These are phyloP conservation scores for Emiliania huxleyi DNA, from an alignment of 78 protist species.

Conservation along the genomic window DNA sequence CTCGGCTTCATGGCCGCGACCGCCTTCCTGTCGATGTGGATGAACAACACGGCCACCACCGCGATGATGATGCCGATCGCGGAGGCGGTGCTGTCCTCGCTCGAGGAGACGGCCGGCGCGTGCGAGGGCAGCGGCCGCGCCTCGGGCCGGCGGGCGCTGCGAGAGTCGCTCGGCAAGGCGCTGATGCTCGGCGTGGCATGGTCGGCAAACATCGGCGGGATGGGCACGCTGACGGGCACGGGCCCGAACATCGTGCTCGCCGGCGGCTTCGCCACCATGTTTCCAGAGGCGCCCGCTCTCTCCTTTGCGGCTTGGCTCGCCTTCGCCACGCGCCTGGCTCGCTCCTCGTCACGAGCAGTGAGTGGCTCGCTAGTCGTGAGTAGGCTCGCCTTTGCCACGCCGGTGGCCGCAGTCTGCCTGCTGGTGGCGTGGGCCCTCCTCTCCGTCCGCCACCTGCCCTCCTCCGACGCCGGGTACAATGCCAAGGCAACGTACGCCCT, in stretches of 20 bases:
- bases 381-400: background rate
- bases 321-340: background rate
- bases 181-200: slow-evolving; percentile 34
- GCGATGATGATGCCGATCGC: slow-evolving; percentile 34
- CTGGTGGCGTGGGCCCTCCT: background rate
- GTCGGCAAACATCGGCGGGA: slow-evolving; percentile 47
- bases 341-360: no score
- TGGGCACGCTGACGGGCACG: slow-evolving; percentile 55
- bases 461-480: background rate
- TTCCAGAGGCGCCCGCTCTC: background rate
- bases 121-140: background rate
- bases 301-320: background rate
- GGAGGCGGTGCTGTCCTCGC: background rate
- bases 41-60: slow-evolving; percentile 15
- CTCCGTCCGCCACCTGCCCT: background rate
- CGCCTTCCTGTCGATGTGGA: slow-evolving; percentile 13
- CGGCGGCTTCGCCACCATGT: background rate
- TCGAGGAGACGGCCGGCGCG: background rate
- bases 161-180: background rate
- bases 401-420: background rate
- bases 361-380: no score
- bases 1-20: slow-evolving; percentile 21
- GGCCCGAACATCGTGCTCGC: slow-evolving; percentile 39
- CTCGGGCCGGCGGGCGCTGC: no score
- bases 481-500: background rate